Evolutionary conservation across 2,329 filamentous ascomycete genomes (phyloP), one percentile per base, ranked within the genome.

Genomic region (Penicillium frequentans): DNA sequence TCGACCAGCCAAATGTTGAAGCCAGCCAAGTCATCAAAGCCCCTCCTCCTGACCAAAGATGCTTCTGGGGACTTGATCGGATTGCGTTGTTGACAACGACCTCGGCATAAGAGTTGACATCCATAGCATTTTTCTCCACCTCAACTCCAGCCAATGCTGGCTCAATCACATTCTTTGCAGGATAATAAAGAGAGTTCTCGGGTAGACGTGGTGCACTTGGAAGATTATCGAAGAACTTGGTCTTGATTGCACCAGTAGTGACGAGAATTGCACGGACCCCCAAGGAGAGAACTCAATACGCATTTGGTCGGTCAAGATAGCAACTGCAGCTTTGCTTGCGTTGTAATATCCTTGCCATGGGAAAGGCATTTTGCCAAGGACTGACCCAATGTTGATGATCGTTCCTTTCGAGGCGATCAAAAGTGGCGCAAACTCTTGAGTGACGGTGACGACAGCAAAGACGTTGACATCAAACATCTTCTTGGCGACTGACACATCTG

Each of bases 401-500:
- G 61, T 58, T 1, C 64, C 67, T 44, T 57, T 59, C 1, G 63
- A 56, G n/a, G 53, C 47, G 13, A 70, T 66, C 5, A 73, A 14
- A 24, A 71, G 50, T 5, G 61, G 64, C 5, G 60, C 52, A 60
- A 80, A 65, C 7, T 54, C 58, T 50, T 62, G 35, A 10, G 58
- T 62, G 2, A 64, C 44, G 3, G 45, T 45, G 5, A 64, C 21
- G 3, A 52, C 24, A 5, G 56, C 60, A 55, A 55, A 65, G 6
- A 65, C 50, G 48, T 65, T 65, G 9, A 57, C 59, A 7, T 64
- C 59, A 27, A 60, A 63, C 23, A 65, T 35, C 5, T 50, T 51
- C 48, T 71, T 72, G 16, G 67, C 70, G 16, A 67, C 59, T 6
- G 70, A 64, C 4, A 68, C 60, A 27, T 73, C 62, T 0, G 67